phyloP scores from a whole-genome alignment of 2,329 filamentous ascomycete genomes.

The Trichoderma pleuroti region DNA sequence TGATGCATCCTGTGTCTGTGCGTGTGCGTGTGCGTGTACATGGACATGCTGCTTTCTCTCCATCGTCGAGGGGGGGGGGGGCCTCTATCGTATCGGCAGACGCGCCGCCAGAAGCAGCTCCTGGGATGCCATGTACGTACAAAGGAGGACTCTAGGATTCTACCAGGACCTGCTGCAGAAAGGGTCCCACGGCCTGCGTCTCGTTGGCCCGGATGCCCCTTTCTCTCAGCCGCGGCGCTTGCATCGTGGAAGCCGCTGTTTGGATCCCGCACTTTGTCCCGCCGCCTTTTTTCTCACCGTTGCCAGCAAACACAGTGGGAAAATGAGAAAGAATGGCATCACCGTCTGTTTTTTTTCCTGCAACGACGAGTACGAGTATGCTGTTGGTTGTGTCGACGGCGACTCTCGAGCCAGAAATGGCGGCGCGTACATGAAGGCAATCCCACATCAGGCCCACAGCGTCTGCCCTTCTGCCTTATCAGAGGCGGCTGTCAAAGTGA shows the following conservation, averaged over 20 bases:
- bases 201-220: not conserved
- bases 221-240: not conserved
- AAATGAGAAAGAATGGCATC: not conserved
- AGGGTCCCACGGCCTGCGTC: conserved; percentile 11
- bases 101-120: conserved; percentile 3
- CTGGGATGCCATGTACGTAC: not conserved
- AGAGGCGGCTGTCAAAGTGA: not conserved
- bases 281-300: not conserved
- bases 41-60: not conserved
- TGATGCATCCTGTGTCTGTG: not conserved
- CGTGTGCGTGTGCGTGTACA: not conserved
- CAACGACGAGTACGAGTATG: not conserved
- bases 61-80: not conserved
- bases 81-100: conserved; percentile 4
- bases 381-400: not conserved
- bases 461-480: not conserved
- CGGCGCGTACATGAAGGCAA: not conserved
- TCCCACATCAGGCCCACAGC: not conserved
- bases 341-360: not conserved
- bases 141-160: not conserved
- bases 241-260: not conserved
- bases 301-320: not conserved
- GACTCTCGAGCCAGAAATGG: not conserved
- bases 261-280: not conserved
- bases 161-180: not conserved